Percentiles rank a stretch among this genome's conserved stretches.
Conservation (phyloP, 257 asterid species). For the Nicotiana sylvestris region DNA sequence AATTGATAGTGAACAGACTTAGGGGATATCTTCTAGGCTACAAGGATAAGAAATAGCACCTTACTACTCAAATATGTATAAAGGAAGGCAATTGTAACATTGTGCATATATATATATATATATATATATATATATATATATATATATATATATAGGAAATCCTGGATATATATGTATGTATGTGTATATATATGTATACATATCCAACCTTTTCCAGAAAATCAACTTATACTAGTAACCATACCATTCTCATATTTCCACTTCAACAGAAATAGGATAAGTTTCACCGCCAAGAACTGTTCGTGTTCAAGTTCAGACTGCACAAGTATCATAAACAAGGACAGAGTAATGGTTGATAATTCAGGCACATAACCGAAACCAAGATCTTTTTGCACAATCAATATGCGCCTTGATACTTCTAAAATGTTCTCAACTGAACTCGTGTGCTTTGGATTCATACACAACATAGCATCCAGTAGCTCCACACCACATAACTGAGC, state of each 20-base stretch:
- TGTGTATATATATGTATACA: too few relatives aligned
- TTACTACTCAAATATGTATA: neutral
- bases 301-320: constrained; percentile 92
- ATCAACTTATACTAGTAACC: constrained; percentile 17
- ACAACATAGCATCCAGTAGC: constrained; percentile 54
- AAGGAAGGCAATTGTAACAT: neutral
- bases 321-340: constrained; percentile 55
- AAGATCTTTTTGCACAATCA: constrained; percentile 76
- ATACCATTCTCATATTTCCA: constrained; percentile 83
- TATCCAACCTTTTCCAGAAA: neutral
- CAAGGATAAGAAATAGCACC: neutral
- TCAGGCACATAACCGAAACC: constrained; percentile 58
- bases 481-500: constrained; percentile 69
- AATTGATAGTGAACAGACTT: neutral
- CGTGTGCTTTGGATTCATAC: constrained; percentile 40
- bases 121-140: too few relatives aligned
- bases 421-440: constrained; percentile 63
- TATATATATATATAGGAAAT: too few relatives aligned
- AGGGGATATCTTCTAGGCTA: neutral
- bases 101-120: neutral
- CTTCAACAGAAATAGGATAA: constrained; percentile 55
- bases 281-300: constrained; percentile 56
- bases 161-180: too few relatives aligned
- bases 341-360: constrained; percentile 46
- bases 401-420: constrained; percentile 55